These are phyloP conservation scores for Medicago ruthenica DNA, from an alignment of 306 rosid genomes.

Conservation along the genomic window DNA sequence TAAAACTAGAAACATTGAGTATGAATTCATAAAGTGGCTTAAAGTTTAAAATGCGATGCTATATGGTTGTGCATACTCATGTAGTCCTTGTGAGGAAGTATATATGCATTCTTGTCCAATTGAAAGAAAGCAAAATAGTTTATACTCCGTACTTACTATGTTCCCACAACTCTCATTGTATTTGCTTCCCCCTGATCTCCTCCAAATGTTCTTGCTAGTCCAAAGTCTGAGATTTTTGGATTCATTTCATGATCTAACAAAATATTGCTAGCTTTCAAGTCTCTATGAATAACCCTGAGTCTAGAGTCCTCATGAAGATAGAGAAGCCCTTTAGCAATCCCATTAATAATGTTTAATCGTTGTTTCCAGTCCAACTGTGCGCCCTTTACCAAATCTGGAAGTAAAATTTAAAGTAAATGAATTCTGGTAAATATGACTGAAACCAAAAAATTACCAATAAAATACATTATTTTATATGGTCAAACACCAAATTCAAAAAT, in stretches of 20 bases:
- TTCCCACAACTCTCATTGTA: slow-evolving; percentile 57
- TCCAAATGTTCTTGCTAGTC: slow-evolving; percentile 53
- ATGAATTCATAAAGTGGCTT: background rate
- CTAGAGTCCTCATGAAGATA: slow-evolving; percentile 65
- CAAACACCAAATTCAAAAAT: background rate
- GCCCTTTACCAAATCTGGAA: slow-evolving; percentile 43
- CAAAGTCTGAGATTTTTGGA: slow-evolving; percentile 64
- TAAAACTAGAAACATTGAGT: background rate
- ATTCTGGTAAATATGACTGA: background rate
- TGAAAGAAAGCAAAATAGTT: background rate
- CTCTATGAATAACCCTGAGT: slow-evolving; percentile 59
- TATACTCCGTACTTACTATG: slow-evolving; percentile 65
- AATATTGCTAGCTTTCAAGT: slow-evolving; percentile 59
- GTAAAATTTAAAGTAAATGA: slow-evolving; percentile 18
- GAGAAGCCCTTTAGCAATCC: slow-evolving; percentile 57
- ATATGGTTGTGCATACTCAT: background rate
- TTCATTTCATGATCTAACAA: slow-evolving; percentile 53
- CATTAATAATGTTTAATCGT: slow-evolving; percentile 46
- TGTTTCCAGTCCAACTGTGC: slow-evolving; percentile 47
- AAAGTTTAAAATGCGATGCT: background rate
- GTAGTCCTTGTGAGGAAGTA: slow-evolving; percentile 1
- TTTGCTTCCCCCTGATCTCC: slow-evolving; percentile 45
- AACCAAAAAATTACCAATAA: background rate
- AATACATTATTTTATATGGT: background rate
- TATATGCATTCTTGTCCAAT: slow-evolving; percentile 1